Conservation (phyloP, 352 stramenopile genomes). For the Phytophthora aleatoria region DNA sequence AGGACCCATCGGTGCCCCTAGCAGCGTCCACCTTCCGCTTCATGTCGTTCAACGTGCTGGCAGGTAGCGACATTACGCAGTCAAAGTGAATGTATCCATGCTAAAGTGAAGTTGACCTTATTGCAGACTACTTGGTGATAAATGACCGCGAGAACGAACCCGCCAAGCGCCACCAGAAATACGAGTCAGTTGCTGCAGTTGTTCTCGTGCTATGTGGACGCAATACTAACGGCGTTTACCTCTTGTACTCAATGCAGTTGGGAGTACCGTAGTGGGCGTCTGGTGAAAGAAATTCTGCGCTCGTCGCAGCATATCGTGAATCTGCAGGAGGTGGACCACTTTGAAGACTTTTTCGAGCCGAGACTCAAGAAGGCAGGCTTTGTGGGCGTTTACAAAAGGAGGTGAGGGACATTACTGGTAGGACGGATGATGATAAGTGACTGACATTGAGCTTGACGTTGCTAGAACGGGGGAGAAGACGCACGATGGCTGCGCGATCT, state of each 20-base stretch:
- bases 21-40: conserved; percentile 58
- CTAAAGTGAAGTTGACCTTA: conserved; percentile 4
- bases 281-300: conserved; percentile 59
- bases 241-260: conserved; percentile 30
- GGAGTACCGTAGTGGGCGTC: conserved; percentile 46
- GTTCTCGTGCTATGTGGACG: background rate
- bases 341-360: conserved; percentile 70
- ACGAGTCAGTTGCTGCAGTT: conserved; percentile 35
- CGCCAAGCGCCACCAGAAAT: conserved; percentile 47
- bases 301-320: conserved; percentile 61
- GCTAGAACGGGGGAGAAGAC: conserved; percentile 61
- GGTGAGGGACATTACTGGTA: conserved; percentile 25
- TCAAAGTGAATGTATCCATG: background rate
- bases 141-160: conserved; percentile 34
- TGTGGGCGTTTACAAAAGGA: conserved; percentile 60
- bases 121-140: conserved; percentile 61
- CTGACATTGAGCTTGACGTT: conserved; percentile 6
- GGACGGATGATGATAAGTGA: background rate
- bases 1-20: conserved; percentile 23
- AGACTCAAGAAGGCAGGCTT: conserved; percentile 60
- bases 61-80: conserved; percentile 32
- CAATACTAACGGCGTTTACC: background rate
- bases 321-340: conserved; percentile 79
- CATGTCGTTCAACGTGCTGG: conserved; percentile 76
- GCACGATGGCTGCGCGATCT: conserved; percentile 71